Evolutionary conservation across 2,329 filamentous ascomycete genomes (phyloP).

Genomic region (Nigrospora osmanthi): DNA sequence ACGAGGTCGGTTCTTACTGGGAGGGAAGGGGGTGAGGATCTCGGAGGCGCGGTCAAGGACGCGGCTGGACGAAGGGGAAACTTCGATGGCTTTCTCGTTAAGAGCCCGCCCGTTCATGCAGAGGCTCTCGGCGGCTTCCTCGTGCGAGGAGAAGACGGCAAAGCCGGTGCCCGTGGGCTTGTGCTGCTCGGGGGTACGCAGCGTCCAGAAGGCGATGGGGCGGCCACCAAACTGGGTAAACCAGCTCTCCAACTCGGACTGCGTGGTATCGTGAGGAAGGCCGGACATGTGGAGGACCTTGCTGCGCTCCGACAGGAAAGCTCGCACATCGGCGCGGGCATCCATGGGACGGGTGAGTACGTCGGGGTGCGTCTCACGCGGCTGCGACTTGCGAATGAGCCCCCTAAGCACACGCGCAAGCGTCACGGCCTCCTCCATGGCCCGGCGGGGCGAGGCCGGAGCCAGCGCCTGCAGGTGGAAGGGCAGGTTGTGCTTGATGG

Average conservation of each 20-base stretch:
- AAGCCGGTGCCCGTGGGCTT: slow-evolving; percentile 99
- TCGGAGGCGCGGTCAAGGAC: slow-evolving; percentile 93
- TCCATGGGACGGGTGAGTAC: slow-evolving; percentile 94
- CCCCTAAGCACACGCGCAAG: slow-evolving; percentile 87
- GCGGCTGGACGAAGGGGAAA: slow-evolving; percentile 93
- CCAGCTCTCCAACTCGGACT: slow-evolving; percentile 98
- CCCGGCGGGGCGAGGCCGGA: slow-evolving; percentile 87
- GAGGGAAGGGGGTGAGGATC: slow-evolving; percentile 93
- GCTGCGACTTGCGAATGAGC: slow-evolving; percentile 92
- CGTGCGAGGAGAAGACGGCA: slow-evolving; percentile 96
- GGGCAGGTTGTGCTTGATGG: slow-evolving; percentile 96
- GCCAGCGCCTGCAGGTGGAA: slow-evolving; percentile 96
- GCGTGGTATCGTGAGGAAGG: slow-evolving; percentile 93
- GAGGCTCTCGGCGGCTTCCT: slow-evolving; percentile 95
- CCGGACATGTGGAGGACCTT: slow-evolving; percentile 98
- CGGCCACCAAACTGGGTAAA: slow-evolving; percentile 98
- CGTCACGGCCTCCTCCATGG: slow-evolving; percentile 96
- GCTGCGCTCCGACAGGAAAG: slow-evolving; percentile 91
- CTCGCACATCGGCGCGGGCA: slow-evolving; percentile 89
- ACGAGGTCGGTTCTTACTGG: slow-evolving; percentile 94
- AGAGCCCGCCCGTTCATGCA: slow-evolving; percentile 98
- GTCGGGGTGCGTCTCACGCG: slow-evolving; percentile 86
- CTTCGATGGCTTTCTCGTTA: slow-evolving; percentile 98
- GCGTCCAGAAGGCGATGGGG: slow-evolving; percentile 97
- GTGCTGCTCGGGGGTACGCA: slow-evolving; percentile 95